These are phyloP conservation scores for Geranomyces michiganensis DNA, from an alignment of 192 early-diverging fungal genomes.

Conservation along the genomic window DNA sequence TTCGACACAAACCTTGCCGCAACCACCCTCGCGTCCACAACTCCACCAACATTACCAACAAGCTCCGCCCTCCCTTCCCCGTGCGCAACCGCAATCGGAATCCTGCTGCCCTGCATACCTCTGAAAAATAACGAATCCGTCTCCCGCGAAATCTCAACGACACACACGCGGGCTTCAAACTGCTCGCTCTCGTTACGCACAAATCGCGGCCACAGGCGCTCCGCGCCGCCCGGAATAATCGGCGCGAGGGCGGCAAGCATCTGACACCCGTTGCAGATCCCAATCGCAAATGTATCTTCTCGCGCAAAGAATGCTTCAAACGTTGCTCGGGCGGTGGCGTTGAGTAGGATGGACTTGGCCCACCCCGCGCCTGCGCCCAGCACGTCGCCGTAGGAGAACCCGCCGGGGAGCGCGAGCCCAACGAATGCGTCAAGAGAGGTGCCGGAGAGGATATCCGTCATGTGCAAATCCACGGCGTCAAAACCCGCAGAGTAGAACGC, in stretches of 20 bases:
- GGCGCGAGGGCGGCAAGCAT: slow-evolving; percentile 89
- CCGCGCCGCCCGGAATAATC: slow-evolving; percentile 76
- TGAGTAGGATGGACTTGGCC: slow-evolving; percentile 89
- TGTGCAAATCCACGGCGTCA: slow-evolving; percentile 93
- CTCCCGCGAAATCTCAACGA: slow-evolving; percentile 65
- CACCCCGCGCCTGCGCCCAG: slow-evolving; percentile 98
- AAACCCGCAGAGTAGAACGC: slow-evolving; percentile 96
- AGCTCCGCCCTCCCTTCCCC: slow-evolving; percentile 96
- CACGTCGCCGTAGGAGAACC: slow-evolving; percentile 99
- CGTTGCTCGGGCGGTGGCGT: slow-evolving; percentile 68
- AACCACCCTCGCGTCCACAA: slow-evolving; percentile 39
- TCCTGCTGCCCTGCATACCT: slow-evolving; percentile 85
- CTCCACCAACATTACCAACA: slow-evolving; percentile 45
- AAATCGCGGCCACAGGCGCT: slow-evolving; percentile 89
- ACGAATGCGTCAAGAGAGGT: slow-evolving; percentile 67
- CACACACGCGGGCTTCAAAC: slow-evolving; percentile 90
- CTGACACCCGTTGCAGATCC: slow-evolving; percentile 99
- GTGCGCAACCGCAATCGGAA: slow-evolving; percentile 96
- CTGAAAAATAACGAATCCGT: slow-evolving; percentile 73
- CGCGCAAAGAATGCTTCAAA: slow-evolving; percentile 83
- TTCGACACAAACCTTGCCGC: slow-evolving; percentile 86
- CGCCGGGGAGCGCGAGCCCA: slow-evolving; percentile 94
- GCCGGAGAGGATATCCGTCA: slow-evolving; percentile 84
- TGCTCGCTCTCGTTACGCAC: slow-evolving; percentile 90
- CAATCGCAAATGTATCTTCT: slow-evolving; percentile 90